Evolutionary conservation across 371 early-diverging fungal genomes (phyloP), one percentile per base, ranked within the genome.

Genomic region (Entomophthora muscae): DNA sequence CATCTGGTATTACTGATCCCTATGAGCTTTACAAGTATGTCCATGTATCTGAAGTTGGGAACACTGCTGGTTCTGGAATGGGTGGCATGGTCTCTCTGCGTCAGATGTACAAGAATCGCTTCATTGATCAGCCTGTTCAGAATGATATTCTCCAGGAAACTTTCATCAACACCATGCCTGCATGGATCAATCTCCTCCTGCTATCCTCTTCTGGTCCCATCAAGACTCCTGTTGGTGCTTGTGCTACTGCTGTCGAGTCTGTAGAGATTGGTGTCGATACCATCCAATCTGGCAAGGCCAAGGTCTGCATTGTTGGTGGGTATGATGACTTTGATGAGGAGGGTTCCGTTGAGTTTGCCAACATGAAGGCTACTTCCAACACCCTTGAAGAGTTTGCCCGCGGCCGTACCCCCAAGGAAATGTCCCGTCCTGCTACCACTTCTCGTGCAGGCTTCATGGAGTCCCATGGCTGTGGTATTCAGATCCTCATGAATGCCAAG

Each of bases 321-420:
- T 89, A 85, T 67, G 96, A 96, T 71, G 94, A 92, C 66, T 89
- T 91, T 75, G 87, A 86, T 63, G 95, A 93, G 71, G 93, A 96
- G 68, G 89, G 91, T n/a, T n/a, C n/a, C n/a, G n/a, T n/a, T n/a
- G n/a, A n/a, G n/a, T n/a, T n/a, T n/a, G n/a, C n/a, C n/a, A n/a
- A n/a, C n/a, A n/a, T n/a, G n/a, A n/a, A n/a, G n/a, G n/a, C n/a
- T n/a, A n/a, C n/a, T n/a, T n/a, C n/a, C n/a, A n/a, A n/a, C n/a
- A n/a, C n/a, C n/a, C n/a, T n/a, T n/a, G n/a, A n/a, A n/a, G n/a
- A n/a, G n/a, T n/a, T n/a, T n/a, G n/a, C n/a, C n/a, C n/a, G n/a
- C n/a, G n/a, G n/a, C n/a, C n/a, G n/a, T n/a, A n/a, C n/a, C n/a
- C n/a, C n/a, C n/a, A n/a, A n/a, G n/a, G n/a, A n/a, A n/a, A n/a